Evolutionary conservation across 106 monocot genomes (phyloP), one percentile per base, ranked within the genome.

Genomic region (Allium fistulosum): DNA sequence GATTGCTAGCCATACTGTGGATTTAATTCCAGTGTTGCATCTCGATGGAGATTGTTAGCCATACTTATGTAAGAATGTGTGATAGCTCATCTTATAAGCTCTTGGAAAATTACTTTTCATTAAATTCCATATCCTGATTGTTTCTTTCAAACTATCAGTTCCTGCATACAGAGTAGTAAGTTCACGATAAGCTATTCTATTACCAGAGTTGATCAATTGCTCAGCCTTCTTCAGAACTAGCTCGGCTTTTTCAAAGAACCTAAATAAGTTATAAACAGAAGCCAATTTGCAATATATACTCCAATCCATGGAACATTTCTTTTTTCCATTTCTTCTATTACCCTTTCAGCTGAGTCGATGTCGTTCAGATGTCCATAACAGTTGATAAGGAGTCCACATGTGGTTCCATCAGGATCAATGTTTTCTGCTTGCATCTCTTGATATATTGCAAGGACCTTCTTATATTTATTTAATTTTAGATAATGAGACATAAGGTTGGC

Each of bases 111-210:
- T 22, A 22, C n/a, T n/a, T n/a, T n/a, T n/a, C n/a, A n/a, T n/a
- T 8, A 75, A 78, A 26, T 82, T 84, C 88, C 87, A 92, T 91
- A 22, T 22, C 22, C 22, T 22, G 22, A 22, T 1, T 1, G 22
- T 22, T 22, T 22, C 87, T 7, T 46, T 26, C 65, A 70, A 18
- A 67, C 84, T 85, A 12, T 82, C 80, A 13, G 75, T 63, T 10
- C 80, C 65, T 37, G 88, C 82, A 79, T 80, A 78, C 17, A 81
- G 70, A 66, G 68, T 87, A 51, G 88, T 76, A 16, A 92, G 82
- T 48, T 59, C 57, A 66, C 80, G 74, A 67, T 73, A 88, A 26
- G 85, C 71, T 15, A 18, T 26, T 7, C 82, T 65, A 28, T 88
- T 76, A 12, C 37, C 75, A 14, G n/a, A 70, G 48, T 85, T 59